phyloP scores from a whole-genome alignment of 2,329 filamentous ascomycete species.

The Dactylella cylindrospora region DNA sequence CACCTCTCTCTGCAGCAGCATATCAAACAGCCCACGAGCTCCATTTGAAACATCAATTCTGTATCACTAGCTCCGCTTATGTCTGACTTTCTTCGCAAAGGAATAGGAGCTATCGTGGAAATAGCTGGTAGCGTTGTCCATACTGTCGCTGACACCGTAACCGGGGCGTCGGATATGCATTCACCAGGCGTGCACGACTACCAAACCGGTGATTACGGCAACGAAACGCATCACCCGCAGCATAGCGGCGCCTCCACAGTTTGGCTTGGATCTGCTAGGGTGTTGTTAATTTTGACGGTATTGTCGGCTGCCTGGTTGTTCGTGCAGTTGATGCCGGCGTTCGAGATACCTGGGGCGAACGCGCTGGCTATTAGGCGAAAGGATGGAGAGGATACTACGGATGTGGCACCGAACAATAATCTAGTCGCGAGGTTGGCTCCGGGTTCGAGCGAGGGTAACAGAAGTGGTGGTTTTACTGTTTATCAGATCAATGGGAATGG shows the following conservation, averaged over 20 bases:
- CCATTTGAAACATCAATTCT: neutral
- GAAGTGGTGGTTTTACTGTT: conserved; percentile 14
- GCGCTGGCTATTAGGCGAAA: neutral
- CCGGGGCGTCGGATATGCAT: conserved; percentile 5
- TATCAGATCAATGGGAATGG: conserved; percentile 19
- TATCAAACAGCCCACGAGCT: too few species aligned
- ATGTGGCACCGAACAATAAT: too few species aligned
- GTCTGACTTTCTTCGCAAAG: conserved; percentile 6
- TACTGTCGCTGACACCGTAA: neutral
- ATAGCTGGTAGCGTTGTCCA: conserved; percentile 1
- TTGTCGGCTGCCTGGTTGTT: conserved; percentile 7
- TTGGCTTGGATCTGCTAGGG: neutral
- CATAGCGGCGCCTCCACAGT: conserved; percentile 1
- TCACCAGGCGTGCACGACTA: conserved; percentile 16
- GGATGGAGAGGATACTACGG: neutral
- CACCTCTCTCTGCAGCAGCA: too few species aligned
- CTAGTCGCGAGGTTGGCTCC: too few species aligned
- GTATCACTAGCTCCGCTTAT: conserved; percentile 2
- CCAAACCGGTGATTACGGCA: conserved; percentile 1
- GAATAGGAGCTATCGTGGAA: neutral
- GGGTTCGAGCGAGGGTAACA: neutral
- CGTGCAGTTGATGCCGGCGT: conserved; percentile 4
- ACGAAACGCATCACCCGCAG: conserved; percentile 12
- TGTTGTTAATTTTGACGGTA: conserved; percentile 5
- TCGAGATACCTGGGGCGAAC: conserved; percentile 2